Conservation (phyloP, 768 basidiomycete genomes). For the Paxillus rubicundulus region DNA sequence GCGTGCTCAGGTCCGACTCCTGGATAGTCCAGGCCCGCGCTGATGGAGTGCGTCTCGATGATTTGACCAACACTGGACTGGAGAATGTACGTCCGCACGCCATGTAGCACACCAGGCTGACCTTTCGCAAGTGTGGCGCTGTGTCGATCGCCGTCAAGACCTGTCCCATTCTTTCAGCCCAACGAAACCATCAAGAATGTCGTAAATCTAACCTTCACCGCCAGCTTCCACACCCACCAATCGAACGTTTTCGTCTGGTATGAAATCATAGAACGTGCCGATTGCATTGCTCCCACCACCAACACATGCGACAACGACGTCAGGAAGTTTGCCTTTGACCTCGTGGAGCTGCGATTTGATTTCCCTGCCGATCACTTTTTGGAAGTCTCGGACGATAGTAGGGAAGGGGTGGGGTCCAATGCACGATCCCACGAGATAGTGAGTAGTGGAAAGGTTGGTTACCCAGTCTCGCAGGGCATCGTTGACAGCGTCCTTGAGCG, state of each 20-base stretch:
- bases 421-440: slow-evolving; percentile 95
- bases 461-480: slow-evolving; percentile 99
- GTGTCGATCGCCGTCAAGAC: slow-evolving; percentile 79
- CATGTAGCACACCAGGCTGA: slow-evolving; percentile 91
- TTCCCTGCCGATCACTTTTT: slow-evolving; percentile 90
- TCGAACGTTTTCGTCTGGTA: slow-evolving; percentile 79
- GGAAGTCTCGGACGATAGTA: slow-evolving; percentile 98
- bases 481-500: slow-evolving; percentile 97
- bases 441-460: slow-evolving; percentile 88
- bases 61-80: slow-evolving; percentile 91
- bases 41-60: slow-evolving; percentile 95
- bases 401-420: slow-evolving; percentile 99
- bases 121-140: slow-evolving; percentile 93
- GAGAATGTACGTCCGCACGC: slow-evolving; percentile 92
- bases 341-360: slow-evolving; percentile 84
- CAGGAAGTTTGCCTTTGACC: slow-evolving; percentile 80
- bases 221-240: slow-evolving; percentile 96
- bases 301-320: slow-evolving; percentile 94
- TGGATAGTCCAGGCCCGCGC: slow-evolving; percentile 94
- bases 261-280: slow-evolving; percentile 97
- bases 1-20: slow-evolving; percentile 98
- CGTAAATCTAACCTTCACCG: slow-evolving; percentile 72
- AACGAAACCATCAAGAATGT: background rate
- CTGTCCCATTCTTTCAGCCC: slow-evolving; percentile 30
- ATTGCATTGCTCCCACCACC: slow-evolving; percentile 98